phyloP scores from a whole-genome alignment of 1,284 basidiomycete species.

The Mycena sp. region DNA sequence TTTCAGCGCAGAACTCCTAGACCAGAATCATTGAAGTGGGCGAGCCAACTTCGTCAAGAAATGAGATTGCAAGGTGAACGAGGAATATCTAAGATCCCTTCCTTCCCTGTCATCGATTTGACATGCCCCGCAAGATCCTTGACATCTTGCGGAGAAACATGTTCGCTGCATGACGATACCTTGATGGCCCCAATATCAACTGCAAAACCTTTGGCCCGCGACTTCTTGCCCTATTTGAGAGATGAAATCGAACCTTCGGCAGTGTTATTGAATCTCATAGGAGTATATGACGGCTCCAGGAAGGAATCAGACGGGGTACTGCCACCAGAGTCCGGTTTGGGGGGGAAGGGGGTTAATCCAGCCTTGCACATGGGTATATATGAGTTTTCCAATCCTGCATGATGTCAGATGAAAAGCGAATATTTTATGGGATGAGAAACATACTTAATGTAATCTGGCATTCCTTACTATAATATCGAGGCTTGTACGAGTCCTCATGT shows the following conservation, averaged over 20 bases:
- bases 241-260: not conserved
- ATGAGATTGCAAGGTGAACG: too few species aligned
- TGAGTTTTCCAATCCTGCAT: conserved; percentile 6
- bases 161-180: not conserved
- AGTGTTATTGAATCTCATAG: not conserved
- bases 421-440: not conserved
- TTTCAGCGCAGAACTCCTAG: too few species aligned
- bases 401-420: not conserved
- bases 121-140: not conserved
- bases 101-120: too few species aligned
- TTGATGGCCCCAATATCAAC: not conserved
- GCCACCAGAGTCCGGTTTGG: too few species aligned
- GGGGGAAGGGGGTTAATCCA: too few species aligned
- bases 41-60: too few species aligned
- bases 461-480: conserved; percentile 6
- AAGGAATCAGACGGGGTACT: too few species aligned
- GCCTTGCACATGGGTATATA: not conserved
- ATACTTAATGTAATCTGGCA: not conserved
- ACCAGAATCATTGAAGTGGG: too few species aligned
- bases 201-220: not conserved
- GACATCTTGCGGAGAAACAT: not conserved
- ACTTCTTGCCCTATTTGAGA: not conserved
- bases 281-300: too few species aligned
- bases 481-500: conserved; percentile 10
- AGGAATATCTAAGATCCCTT: too few species aligned